Evolutionary conservation across 2,329 filamentous ascomycete genomes (phyloP), one percentile per base, ranked within the genome.

Genomic region (Trichoderma sp.): DNA sequence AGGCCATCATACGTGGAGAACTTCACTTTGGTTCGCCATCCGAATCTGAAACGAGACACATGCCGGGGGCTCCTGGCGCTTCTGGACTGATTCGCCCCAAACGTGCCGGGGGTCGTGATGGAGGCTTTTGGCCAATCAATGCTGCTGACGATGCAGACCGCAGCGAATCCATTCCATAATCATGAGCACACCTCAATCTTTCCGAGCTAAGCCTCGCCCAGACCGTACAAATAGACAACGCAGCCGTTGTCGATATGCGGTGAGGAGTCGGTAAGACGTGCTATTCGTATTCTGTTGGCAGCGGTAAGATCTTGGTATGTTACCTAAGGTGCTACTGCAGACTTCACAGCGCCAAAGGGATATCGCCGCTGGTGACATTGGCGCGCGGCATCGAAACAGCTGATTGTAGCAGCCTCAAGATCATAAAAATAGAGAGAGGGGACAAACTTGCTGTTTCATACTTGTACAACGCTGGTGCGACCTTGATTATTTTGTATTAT

Each of bases 1-100:
- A 57, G n/a, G 37, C 25, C 27, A 56, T 65, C 63, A 65, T 65
- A 57, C 63, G 57, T 35, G 50, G 19, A 56, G 37, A 65, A 52
- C 63, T 65, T 65, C 63, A 57, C 35, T 65, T 65, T 65, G 52
- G 63, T 57, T 57, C 52, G 63, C 63, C 13, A 65, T 65, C 52
- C 52, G 27, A 19, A 57, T 32, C 52, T 65, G 63, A 65, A 65
- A 65, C 63, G n/a, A 65, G 52, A 65, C 57, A 65, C 63, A 56
- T 19, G 63, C n/a, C 54, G 27, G 63, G 59, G 63, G 17, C 52
- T 52, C 56, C 42, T 52, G 64, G 64, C 64, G 64, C 64, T 59
- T 67, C 64, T 37, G 17, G 19, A 52, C 54, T 39, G 64, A 53
- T 52, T 59, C 45, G 54, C 34, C 54, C 35, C 25, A 39, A 32